Percentiles rank a stretch among this genome's conserved stretches.
phyloP scores from a whole-genome alignment of 768 basidiomycete genomes.

The Flagelloscypha sp. region DNA sequence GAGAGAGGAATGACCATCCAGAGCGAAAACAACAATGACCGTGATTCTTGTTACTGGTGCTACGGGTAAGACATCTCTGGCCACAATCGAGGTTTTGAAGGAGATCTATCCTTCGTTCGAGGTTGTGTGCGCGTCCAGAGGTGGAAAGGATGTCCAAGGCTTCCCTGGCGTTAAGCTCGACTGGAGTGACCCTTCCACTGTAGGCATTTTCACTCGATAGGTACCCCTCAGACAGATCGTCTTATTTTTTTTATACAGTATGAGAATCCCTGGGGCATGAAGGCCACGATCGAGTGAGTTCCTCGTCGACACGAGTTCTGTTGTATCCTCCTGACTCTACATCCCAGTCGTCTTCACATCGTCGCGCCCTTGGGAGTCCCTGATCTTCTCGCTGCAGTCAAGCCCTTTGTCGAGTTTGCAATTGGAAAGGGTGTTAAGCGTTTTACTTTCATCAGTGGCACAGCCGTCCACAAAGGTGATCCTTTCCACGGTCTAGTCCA shows the following conservation, averaged over 20 bases:
- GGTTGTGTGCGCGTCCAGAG: constrained; percentile 23
- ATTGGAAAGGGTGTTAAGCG: constrained; percentile 24
- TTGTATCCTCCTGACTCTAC: too few species aligned
- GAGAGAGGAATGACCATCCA: too few species aligned
- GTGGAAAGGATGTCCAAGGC: constrained; percentile 17
- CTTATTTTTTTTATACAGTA: too few species aligned
- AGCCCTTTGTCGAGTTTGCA: constrained; percentile 25
- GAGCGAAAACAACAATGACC: constrained; percentile 23
- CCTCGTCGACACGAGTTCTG: too few species aligned
- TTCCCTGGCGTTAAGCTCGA: constrained; percentile 25
- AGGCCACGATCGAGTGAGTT: constrained; percentile 19
- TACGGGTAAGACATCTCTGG: constrained; percentile 24
- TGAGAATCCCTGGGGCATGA: constrained; percentile 22
- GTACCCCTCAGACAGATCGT: too few species aligned
- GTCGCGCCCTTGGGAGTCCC: constrained; percentile 14
- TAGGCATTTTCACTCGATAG: too few species aligned
- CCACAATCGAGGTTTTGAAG: constrained; percentile 20
- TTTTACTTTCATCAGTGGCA: constrained; percentile 24
- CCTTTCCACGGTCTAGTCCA: constrained; percentile 23
- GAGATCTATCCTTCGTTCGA: constrained; percentile 15
- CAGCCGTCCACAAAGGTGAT: constrained; percentile 16
- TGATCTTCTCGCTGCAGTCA: constrained; percentile 15
- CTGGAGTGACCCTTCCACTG: constrained; percentile 27
- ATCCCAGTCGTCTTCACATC: too few species aligned
- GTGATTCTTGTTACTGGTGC: constrained; percentile 29